phyloP scores from a whole-genome alignment of 306 rosid genomes.

The Pyrus betulifolia region DNA sequence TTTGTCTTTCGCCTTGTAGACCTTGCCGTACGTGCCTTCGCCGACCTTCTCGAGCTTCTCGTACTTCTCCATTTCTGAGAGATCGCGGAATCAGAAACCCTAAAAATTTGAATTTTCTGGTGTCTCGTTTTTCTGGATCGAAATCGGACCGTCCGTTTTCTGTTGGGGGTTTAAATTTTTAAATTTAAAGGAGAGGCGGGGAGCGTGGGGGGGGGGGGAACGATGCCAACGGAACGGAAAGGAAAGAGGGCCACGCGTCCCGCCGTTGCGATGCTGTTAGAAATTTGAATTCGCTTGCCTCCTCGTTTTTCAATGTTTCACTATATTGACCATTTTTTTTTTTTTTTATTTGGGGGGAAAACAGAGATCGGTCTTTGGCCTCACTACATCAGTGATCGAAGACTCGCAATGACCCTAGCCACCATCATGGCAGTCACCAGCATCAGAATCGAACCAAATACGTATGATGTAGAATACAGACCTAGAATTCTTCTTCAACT shows the following conservation, averaged over 20 bases:
- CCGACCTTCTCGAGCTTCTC: slow-evolving; percentile 97
- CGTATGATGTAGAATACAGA: no score
- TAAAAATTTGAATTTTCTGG: neutral
- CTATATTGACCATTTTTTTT: neutral
- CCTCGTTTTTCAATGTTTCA: neutral
- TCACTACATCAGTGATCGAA: no score
- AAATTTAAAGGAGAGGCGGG: neutral
- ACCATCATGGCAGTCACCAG: no score
- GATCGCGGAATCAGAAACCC: neutral
- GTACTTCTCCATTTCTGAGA: slow-evolving; percentile 66
- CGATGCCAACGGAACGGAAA: neutral
- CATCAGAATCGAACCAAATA: no score
- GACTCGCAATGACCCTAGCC: no score
- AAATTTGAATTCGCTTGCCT: neutral
- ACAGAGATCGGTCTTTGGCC: neutral
- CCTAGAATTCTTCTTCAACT: no score
- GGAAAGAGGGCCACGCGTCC: neutral
- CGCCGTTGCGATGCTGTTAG: no score
- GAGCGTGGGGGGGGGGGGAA: neutral
- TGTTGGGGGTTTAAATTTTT: neutral
- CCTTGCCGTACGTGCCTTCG: slow-evolving; percentile 95
- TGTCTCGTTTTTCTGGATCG: neutral
- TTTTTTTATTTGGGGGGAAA: neutral
- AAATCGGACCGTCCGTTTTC: neutral
- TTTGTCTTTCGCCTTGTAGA: slow-evolving; percentile 82